phyloP scores from a whole-genome alignment of 495 filamentous ascomycete genomes.

The Tirmania nivea region DNA sequence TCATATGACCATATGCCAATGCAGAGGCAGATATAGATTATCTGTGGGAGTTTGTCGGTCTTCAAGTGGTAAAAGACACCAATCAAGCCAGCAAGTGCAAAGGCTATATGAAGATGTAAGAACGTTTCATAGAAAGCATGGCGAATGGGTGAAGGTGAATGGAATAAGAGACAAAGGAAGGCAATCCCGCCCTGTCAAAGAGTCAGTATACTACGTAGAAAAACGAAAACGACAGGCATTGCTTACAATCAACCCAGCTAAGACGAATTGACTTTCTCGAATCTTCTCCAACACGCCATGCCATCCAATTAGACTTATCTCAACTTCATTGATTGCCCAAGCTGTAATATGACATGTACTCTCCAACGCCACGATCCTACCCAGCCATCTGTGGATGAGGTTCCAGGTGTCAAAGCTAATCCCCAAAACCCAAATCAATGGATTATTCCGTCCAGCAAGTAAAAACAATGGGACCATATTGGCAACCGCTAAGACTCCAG shows the following conservation, averaged over 20 bases:
- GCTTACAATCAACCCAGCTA: slow-evolving; percentile 33
- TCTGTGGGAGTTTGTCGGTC: slow-evolving; percentile 37
- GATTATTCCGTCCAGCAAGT: slow-evolving; percentile 47
- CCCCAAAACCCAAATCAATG: slow-evolving; percentile 28
- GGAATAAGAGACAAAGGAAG: slow-evolving; percentile 35
- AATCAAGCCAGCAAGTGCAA: slow-evolving; percentile 39
- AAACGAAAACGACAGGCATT: not conserved
- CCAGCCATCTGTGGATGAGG: slow-evolving; percentile 58
- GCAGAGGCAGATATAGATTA: slow-evolving; percentile 42
- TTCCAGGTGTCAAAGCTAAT: slow-evolving; percentile 52
- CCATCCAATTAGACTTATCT: slow-evolving; percentile 37
- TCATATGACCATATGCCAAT: slow-evolving; percentile 61
- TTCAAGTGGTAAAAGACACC: slow-evolving; percentile 51
- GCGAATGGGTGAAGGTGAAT: slow-evolving; percentile 52
- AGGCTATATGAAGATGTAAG: slow-evolving; percentile 54
- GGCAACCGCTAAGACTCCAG: slow-evolving; percentile 50
- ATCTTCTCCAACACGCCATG: slow-evolving; percentile 29
- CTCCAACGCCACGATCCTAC: slow-evolving; percentile 48
- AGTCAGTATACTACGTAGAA: no score
- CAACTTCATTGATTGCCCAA: slow-evolving; percentile 44
- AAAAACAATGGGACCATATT: slow-evolving; percentile 61
- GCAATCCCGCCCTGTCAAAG: slow-evolving; percentile 25
- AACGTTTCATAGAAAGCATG: slow-evolving; percentile 96
- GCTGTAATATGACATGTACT: slow-evolving; percentile 39
- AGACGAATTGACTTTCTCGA: slow-evolving; percentile 32